Evolutionary conservation across 805 yeast species (phyloP).

Genomic region (Citeromyces matritensis): DNA sequence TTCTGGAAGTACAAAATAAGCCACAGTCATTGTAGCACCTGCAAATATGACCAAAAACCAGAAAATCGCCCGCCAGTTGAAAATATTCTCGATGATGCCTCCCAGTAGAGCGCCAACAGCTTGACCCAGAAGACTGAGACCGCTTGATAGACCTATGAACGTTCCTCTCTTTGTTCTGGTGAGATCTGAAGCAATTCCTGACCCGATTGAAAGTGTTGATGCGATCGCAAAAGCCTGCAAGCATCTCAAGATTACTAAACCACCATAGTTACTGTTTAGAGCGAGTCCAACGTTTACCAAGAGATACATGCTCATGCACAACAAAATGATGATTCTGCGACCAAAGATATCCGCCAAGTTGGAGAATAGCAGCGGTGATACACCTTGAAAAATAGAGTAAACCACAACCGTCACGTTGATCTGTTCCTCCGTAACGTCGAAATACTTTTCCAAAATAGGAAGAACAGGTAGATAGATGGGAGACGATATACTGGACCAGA

Average conservation of each 20-base stretch:
- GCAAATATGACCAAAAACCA: conserved; percentile 55
- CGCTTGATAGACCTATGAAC: conserved; percentile 45
- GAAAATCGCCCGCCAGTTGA: conserved; percentile 51
- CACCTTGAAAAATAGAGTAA: conserved; percentile 54
- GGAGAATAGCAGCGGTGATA: conserved; percentile 48
- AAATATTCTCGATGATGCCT: conserved; percentile 23
- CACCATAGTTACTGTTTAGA: conserved; percentile 30
- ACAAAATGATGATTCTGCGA: conserved; percentile 45
- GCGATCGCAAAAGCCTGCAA: conserved; percentile 64
- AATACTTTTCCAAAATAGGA: conserved; percentile 31
- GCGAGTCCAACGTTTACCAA: conserved; percentile 50
- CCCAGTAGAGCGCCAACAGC: conserved; percentile 58
- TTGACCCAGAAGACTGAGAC: conserved; percentile 47
- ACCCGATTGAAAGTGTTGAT: conserved; percentile 47
- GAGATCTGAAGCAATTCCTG: conserved; percentile 57
- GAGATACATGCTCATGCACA: conserved; percentile 30
- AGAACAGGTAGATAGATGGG: conserved; percentile 65
- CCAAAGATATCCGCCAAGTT: conserved; percentile 51
- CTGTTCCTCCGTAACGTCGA: conserved; percentile 31
- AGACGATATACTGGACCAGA: conserved; percentile 53
- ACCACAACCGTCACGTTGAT: conserved; percentile 56
- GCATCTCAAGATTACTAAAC: conserved; percentile 42
- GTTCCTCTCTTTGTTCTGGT: conserved; percentile 48
- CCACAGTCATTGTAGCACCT: conserved; percentile 19
- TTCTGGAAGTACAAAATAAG: conserved; percentile 21